Conservation (phyloP, 1,284 basidiomycete species). For the Ustilago curta region DNA sequence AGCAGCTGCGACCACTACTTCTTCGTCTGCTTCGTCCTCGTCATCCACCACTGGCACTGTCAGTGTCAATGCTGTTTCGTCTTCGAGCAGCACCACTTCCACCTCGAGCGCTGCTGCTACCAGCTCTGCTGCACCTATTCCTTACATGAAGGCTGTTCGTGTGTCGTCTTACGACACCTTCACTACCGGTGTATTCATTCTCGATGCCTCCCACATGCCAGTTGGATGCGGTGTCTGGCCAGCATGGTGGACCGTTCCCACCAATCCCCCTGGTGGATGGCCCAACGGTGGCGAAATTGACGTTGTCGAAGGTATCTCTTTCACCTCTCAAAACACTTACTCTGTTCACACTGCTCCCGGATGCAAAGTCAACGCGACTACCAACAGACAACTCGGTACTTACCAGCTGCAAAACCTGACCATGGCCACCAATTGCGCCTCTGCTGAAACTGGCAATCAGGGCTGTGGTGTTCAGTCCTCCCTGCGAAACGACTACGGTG, state of each 20-base stretch:
- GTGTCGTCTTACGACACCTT: constrained; percentile 51
- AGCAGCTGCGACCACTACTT: neutral
- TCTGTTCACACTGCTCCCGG: constrained; percentile 52
- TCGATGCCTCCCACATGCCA: constrained; percentile 51
- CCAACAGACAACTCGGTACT: constrained; percentile 33
- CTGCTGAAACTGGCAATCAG: constrained; percentile 74
- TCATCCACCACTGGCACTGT: constrained; percentile 3
- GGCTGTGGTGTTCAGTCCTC: constrained; percentile 76
- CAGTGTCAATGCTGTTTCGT: neutral
- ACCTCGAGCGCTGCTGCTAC: constrained; percentile 22
- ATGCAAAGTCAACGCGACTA: constrained; percentile 44
- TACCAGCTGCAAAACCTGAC: constrained; percentile 39
- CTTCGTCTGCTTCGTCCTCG: constrained; percentile 1
- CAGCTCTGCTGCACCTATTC: constrained; percentile 21
- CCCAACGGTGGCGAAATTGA: constrained; percentile 63
- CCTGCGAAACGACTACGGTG: constrained; percentile 73
- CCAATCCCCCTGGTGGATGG: constrained; percentile 50
- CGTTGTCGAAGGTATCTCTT: constrained; percentile 60
- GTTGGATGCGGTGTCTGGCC: constrained; percentile 63
- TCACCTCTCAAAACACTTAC: constrained; percentile 51
- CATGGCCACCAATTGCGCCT: constrained; percentile 74
- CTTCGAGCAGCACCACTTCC: constrained; percentile 13
- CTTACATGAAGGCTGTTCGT: constrained; percentile 49
- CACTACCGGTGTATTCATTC: constrained; percentile 55
- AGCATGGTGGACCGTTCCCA: constrained; percentile 59